These are phyloP conservation scores for Ophiocordyceps camponoti-saundersi DNA, from an alignment of 2,329 filamentous ascomycete genomes.

Conservation along the genomic window DNA sequence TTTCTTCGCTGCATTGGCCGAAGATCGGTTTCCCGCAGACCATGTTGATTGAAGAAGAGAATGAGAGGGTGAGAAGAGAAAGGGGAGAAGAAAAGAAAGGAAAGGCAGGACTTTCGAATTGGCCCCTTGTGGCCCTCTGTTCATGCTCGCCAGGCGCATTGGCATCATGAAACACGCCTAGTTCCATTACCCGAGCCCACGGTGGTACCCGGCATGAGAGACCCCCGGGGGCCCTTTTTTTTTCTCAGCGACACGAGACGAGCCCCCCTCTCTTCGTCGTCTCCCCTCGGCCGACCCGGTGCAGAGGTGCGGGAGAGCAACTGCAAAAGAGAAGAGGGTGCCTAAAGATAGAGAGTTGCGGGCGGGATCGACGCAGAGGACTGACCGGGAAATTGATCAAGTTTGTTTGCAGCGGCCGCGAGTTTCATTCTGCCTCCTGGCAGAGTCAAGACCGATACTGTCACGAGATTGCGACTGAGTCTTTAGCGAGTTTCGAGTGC, in stretches of 20 bases:
- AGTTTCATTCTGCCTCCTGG: conserved; percentile 2
- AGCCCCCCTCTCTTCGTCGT: background rate
- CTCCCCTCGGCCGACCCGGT: background rate
- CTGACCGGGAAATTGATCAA: conserved; percentile 2
- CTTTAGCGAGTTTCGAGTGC: conserved; percentile 37
- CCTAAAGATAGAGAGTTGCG: background rate
- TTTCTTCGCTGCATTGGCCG: background rate
- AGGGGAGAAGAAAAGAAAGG: background rate
- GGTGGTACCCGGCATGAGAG: background rate
- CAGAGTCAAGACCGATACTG: conserved; percentile 23
- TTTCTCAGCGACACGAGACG: background rate
- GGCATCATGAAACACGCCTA: background rate
- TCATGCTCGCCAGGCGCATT: background rate
- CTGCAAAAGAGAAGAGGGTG: background rate
- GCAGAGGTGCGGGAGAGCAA: background rate
- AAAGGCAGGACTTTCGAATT: background rate
- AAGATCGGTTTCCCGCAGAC: too few relatives aligned
- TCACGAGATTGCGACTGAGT: conserved; percentile 29
- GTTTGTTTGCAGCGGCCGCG: conserved; percentile 4
- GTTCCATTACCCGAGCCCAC: background rate
- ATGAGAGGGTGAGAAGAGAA: background rate
- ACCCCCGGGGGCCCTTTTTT: too few relatives aligned
- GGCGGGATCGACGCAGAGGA: background rate
- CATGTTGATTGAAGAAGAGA: background rate
- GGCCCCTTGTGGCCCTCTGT: background rate